Conservation (phyloP, 1,284 basidiomycete species). For the Moesziomyces globuligerus region DNA sequence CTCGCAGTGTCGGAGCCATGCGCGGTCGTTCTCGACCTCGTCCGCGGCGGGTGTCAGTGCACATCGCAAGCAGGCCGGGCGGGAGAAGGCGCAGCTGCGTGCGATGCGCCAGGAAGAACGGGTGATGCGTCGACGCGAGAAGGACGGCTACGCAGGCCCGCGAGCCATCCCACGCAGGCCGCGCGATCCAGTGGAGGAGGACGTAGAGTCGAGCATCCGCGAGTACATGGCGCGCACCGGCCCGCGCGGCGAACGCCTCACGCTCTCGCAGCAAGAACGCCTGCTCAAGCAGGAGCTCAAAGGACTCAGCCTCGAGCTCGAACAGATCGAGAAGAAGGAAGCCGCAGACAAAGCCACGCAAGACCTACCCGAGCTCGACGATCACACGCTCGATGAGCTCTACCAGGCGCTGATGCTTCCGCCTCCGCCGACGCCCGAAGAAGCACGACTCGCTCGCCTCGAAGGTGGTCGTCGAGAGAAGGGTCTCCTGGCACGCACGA, state of each 20-base stretch:
- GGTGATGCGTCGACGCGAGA: slow-evolving; percentile 26
- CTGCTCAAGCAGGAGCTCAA: slow-evolving; percentile 52
- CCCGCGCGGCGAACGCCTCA: slow-evolving; percentile 37
- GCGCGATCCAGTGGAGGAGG: slow-evolving; percentile 24
- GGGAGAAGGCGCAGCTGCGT: slow-evolving; percentile 36
- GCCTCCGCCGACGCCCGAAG: slow-evolving; percentile 32
- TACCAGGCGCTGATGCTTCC: slow-evolving; percentile 56
- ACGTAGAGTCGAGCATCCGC: slow-evolving; percentile 25
- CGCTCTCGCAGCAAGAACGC: slow-evolving; percentile 31
- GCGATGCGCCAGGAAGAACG: slow-evolving; percentile 18
- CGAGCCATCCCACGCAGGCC: background rate
- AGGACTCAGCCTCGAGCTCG: slow-evolving; percentile 42
- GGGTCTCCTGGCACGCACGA: background rate
- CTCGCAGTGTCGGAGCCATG: no score
- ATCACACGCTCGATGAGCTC: slow-evolving; percentile 55
- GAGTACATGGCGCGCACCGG: slow-evolving; percentile 45
- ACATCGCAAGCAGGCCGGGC: slow-evolving; percentile 40
- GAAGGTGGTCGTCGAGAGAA: slow-evolving; percentile 27
- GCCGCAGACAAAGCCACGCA: slow-evolving; percentile 43
- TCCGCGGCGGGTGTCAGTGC: slow-evolving; percentile 14
- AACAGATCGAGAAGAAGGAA: slow-evolving; percentile 44
- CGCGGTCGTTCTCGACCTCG: slow-evolving; percentile 12
- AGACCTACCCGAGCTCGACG: slow-evolving; percentile 59
- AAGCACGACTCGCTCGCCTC: slow-evolving; percentile 34
- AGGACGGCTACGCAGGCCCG: slow-evolving; percentile 11